Evolutionary conservation across 1,284 basidiomycete genomes (phyloP), one percentile per base, ranked within the genome.

Genomic region (Sanghuangporus baumii): DNA sequence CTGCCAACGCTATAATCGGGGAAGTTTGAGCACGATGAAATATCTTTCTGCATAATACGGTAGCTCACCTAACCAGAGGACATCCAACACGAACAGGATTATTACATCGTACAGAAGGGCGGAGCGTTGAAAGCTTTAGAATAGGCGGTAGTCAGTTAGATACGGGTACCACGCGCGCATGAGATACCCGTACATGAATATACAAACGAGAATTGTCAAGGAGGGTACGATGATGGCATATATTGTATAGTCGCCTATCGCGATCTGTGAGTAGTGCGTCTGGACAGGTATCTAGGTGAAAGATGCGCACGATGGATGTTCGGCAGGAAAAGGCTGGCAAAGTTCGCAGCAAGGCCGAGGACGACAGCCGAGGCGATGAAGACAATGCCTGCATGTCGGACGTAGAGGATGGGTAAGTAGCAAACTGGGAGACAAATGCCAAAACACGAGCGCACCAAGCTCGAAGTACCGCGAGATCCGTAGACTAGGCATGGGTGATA

Each of bases 1-100:
- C 82, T 36, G 79, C 89, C 82, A 88, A 82, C 34, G 86, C 89
- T 91, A 47, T 41, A 41, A 34, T 60, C 66, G 57, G 41, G 52
- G 58, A 37, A 18, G 9, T 41, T 36, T 20, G 6, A 41, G 55
- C 8, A 54, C 16, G 20, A 23, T 23, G 52, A 7, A 54, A 34
- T 8, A 51, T 18, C 31, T 11, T 16, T 31, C 26, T 16, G 20
- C 14, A 11, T 16, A 38, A 34, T 1, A 58, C 58, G 55, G 16
- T 36, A 36, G 74, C 84, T 66, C 70, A 88, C 88, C 76, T 38
- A 91, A 76, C 89, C 89, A 91, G 51, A 89, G 70, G 14, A 82
- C 76, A 14, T 79, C 82, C 31, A 88, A 68, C 20, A 87, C 66
- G 68, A 87, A 83, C 60, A 86, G 71, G 48, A 77, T 71, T 36